A percentile compares a stretch with the other conserved stretches of the same genome.
These are phyloP conservation scores for Pseudogymnoascus sp. DNA, from an alignment of 2,329 filamentous ascomycete species.

Conservation along the genomic window DNA sequence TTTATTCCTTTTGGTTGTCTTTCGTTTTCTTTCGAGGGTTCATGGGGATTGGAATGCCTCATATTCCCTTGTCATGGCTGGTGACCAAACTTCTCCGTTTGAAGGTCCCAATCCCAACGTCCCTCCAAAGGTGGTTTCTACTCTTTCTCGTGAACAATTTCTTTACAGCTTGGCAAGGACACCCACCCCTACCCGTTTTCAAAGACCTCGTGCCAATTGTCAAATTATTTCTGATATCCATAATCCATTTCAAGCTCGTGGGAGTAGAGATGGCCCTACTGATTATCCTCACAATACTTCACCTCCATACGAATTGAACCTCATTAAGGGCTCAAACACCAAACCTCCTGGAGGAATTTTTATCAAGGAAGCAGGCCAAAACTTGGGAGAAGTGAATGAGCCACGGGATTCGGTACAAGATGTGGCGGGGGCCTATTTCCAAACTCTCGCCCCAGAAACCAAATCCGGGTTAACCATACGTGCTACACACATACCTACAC, in stretches of 20 bases:
- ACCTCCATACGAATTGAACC: neutral
- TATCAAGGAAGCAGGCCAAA: too few relatives aligned
- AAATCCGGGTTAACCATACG: neutral
- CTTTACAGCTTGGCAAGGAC: constrained; percentile 2
- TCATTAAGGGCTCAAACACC: neutral
- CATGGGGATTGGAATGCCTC: neutral
- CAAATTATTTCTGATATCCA: neutral
- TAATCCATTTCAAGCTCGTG: neutral
- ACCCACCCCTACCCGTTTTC: neutral
- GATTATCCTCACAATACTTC: neutral
- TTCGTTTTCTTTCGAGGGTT: neutral
- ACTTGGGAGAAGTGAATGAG: neutral
- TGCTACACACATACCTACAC: neutral
- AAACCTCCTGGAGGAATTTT: neutral
- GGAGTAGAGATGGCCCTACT: neutral
- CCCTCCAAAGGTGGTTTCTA: neutral
- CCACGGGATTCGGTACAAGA: neutral
- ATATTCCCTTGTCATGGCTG: neutral
- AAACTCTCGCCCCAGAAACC: neutral
- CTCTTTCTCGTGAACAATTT: neutral
- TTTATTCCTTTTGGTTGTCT: neutral
- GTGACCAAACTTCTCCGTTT: neutral
- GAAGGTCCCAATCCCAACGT: neutral
- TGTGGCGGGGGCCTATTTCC: neutral
- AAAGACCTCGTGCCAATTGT: neutral